Evolutionary conservation across 2,329 filamentous ascomycete genomes (phyloP).

Genomic region (Helotiales sp.): DNA sequence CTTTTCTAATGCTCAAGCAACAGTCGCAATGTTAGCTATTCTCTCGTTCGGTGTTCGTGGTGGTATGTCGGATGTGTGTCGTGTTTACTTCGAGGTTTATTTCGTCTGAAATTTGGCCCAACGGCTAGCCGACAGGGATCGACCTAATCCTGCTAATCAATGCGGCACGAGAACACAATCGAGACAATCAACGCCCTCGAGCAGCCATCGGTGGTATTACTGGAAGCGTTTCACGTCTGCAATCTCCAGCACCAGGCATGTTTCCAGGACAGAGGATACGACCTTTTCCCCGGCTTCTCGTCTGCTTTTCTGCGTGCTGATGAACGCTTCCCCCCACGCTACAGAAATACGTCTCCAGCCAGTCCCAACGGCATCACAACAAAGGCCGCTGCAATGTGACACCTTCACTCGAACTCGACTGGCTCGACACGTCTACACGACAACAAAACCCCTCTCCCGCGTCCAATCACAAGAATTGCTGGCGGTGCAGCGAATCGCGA

Average conservation of each 20-base stretch:
- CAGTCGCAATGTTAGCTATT: neutral
- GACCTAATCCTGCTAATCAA: neutral
- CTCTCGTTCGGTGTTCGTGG: neutral
- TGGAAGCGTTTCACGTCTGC: slow-evolving; percentile 8
- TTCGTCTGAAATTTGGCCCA: neutral
- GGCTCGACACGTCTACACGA: slow-evolving; percentile 4
- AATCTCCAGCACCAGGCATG: slow-evolving; percentile 11
- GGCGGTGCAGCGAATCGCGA: slow-evolving; percentile 12
- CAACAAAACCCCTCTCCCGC: slow-evolving; percentile 2
- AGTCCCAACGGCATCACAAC: neutral
- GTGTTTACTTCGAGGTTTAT: neutral
- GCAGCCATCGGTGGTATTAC: slow-evolving; percentile 1
- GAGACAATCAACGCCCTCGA: neutral
- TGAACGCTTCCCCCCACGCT: neutral
- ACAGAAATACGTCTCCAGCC: neutral
- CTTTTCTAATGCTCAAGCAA: neutral
- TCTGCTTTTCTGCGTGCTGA: neutral
- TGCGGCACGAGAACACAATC: neutral
- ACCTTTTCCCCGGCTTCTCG: neutral
- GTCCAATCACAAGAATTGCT: neutral
- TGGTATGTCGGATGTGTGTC: neutral
- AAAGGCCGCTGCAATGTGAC: neutral
- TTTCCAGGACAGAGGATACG: neutral
- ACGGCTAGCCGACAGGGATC: neutral
- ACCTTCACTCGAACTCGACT: neutral